These are phyloP conservation scores for Fragaria ananassa DNA, from an alignment of 306 rosid species.

Conservation along the genomic window DNA sequence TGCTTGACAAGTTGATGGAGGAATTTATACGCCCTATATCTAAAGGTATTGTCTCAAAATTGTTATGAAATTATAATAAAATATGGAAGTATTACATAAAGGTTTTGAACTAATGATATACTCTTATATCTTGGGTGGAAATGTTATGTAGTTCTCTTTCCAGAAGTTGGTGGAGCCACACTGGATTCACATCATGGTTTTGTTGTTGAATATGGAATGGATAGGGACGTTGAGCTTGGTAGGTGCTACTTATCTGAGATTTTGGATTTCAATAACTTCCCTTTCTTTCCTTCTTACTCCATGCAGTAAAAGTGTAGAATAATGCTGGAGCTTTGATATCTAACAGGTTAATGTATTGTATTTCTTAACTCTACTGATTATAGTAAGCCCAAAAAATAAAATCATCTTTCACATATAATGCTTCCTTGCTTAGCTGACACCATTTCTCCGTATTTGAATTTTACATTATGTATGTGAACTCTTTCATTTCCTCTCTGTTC, in stretches of 20 bases:
- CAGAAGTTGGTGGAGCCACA: conserved; percentile 85
- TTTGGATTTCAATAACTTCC: not conserved
- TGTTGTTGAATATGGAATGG: conserved; percentile 85
- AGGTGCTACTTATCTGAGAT: conserved; percentile 25
- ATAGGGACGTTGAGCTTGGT: conserved; percentile 92
- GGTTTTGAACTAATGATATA: conserved; percentile 9
- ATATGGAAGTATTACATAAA: conserved; percentile 1
- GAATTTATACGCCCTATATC: conserved; percentile 73
- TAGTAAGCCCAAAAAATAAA: not conserved
- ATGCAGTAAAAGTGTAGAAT: not conserved
- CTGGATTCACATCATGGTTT: conserved; percentile 97
- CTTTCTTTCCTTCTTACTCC: not conserved
- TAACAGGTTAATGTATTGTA: not conserved
- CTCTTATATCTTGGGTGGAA: conserved; percentile 29
- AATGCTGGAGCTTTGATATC: not conserved
- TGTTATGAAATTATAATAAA: conserved; percentile 10
- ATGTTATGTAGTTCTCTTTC: conserved; percentile 67
- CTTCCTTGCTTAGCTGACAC: conserved; percentile 9
- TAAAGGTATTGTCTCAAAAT: conserved; percentile 43
- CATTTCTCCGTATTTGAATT: conserved; percentile 7
- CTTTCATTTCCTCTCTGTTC: conserved; percentile 9
- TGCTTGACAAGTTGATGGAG: conserved; percentile 78
- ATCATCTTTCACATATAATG: not conserved
- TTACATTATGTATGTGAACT: not conserved
- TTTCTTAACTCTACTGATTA: not conserved